Percentiles rank a stretch among this genome's conserved stretches.
Evolutionary conservation across 768 basidiomycete species (phyloP).

Genomic region (Suillus placidus): DNA sequence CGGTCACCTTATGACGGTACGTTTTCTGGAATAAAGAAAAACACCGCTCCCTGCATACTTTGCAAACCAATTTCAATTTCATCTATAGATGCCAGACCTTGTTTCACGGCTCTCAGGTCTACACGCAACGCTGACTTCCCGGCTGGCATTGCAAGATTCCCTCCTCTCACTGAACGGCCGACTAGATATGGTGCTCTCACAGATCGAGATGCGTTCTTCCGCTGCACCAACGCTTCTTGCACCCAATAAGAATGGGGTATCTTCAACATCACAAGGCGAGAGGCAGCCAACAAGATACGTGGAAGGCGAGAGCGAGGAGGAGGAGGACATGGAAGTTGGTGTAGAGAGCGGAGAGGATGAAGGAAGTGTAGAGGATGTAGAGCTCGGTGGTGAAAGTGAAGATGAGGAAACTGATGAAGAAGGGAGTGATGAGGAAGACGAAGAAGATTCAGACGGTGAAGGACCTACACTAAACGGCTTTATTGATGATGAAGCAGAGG

Average conservation of each 20-base stretch:
- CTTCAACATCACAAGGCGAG: slow-evolving; percentile 37
- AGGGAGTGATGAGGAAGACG: slow-evolving; percentile 42
- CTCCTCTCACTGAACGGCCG: slow-evolving; percentile 86
- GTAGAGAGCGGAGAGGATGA: slow-evolving; percentile 66
- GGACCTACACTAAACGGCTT: slow-evolving; percentile 49
- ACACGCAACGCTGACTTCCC: slow-evolving; percentile 77
- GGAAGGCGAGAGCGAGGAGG: slow-evolving; percentile 79
- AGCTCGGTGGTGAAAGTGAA: slow-evolving; percentile 66
- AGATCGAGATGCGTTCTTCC: slow-evolving; percentile 88
- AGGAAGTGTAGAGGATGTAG: slow-evolving; percentile 79
- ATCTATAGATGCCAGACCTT: slow-evolving; percentile 82
- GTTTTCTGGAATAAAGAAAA: slow-evolving; percentile 32
- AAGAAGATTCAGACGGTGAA: slow-evolving; percentile 44
- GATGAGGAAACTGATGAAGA: slow-evolving; percentile 53
- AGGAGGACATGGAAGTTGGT: slow-evolving; percentile 56
- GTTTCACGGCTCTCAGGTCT: slow-evolving; percentile 85
- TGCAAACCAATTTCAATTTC: slow-evolving; percentile 13
- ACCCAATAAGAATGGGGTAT: slow-evolving; percentile 40
- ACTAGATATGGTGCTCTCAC: slow-evolving; percentile 91
- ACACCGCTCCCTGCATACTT: background rate
- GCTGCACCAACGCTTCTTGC: slow-evolving; percentile 59
- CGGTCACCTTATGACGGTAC: slow-evolving; percentile 90
- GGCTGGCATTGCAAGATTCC: slow-evolving; percentile 82
- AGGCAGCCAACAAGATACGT: slow-evolving; percentile 58
- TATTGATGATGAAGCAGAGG: slow-evolving; percentile 66